Percentiles rank a stretch among this genome's conserved stretches.
Evolutionary conservation across 208 protist genomes (phyloP).

Genomic region (Trichomonas vaginalis): DNA sequence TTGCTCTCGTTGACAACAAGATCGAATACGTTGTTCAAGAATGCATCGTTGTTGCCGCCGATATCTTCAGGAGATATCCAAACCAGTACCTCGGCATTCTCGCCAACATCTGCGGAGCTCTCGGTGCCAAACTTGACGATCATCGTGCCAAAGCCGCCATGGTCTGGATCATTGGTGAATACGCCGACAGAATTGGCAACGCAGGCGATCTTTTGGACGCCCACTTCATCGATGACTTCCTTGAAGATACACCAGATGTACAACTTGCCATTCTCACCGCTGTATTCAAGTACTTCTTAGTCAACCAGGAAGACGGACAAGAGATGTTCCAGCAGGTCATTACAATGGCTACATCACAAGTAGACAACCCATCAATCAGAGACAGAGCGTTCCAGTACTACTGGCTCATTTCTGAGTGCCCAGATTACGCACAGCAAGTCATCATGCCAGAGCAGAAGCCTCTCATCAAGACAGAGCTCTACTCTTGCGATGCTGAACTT

Average conservation of each 20-base stretch:
- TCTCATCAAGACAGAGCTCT: neutral
- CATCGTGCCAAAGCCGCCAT: constrained; percentile 6
- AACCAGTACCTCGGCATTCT: constrained; percentile 36
- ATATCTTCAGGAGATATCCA: constrained; percentile 80
- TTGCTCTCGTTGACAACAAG: constrained; percentile 59
- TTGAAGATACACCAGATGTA: neutral
- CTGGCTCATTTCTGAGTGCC: neutral
- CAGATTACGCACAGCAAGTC: neutral
- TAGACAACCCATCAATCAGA: neutral
- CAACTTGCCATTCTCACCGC: neutral
- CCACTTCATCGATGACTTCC: constrained; percentile 3
- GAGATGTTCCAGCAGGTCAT: neutral
- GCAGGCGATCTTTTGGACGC: constrained; percentile 68
- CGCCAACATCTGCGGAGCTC: constrained; percentile 62
- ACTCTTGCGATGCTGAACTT: neutral
- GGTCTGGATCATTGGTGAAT: constrained; percentile 48
- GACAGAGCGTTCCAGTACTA: neutral
- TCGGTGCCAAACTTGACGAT: constrained; percentile 41
- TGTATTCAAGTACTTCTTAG: neutral
- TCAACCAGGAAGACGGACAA: neutral
- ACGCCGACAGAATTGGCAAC: constrained; percentile 78
- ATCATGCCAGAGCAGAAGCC: neutral
- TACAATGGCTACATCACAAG: constrained; percentile 3
- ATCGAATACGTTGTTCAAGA: constrained; percentile 84
- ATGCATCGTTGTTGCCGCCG: constrained; percentile 80